A percentile compares a stretch with the other conserved stretches of the same genome.
Conservation (phyloP, 192 early-diverging fungal genomes). For the Spizellomyces sp. region DNA sequence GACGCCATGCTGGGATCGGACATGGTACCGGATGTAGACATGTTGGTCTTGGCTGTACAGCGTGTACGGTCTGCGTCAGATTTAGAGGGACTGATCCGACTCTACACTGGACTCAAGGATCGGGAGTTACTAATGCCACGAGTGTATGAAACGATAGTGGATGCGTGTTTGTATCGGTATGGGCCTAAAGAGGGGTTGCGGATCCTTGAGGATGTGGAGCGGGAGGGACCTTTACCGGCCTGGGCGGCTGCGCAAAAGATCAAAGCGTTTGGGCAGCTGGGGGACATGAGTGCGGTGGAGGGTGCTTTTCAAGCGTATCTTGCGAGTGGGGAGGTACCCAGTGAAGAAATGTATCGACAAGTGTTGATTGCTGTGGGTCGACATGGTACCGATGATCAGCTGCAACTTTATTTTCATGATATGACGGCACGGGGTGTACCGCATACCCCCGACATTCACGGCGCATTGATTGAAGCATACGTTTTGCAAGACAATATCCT, state of each 20-base stretch:
- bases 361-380: neutral
- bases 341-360: neutral
- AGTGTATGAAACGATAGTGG: too few species aligned
- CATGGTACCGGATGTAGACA: too few species aligned
- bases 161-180: too few species aligned
- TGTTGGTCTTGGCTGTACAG: too few species aligned
- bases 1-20: slow-evolving; percentile 8
- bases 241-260: too few species aligned
- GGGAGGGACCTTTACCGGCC: too few species aligned
- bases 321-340: neutral
- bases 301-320: neutral
- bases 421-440: neutral
- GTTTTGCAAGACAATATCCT: neutral
- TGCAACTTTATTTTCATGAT: neutral
- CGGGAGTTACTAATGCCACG: too few species aligned
- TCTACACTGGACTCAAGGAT: neutral
- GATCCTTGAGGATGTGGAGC: too few species aligned
- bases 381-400: neutral
- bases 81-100: neutral
- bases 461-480: neutral
- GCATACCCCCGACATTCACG: neutral
- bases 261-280: neutral
- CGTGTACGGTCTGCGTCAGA: too few species aligned
- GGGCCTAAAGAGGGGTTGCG: too few species aligned
- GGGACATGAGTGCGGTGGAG: neutral